Evolutionary conservation across 140 eudicot species (phyloP).

Genomic region (Bidens hawaiensis): DNA sequence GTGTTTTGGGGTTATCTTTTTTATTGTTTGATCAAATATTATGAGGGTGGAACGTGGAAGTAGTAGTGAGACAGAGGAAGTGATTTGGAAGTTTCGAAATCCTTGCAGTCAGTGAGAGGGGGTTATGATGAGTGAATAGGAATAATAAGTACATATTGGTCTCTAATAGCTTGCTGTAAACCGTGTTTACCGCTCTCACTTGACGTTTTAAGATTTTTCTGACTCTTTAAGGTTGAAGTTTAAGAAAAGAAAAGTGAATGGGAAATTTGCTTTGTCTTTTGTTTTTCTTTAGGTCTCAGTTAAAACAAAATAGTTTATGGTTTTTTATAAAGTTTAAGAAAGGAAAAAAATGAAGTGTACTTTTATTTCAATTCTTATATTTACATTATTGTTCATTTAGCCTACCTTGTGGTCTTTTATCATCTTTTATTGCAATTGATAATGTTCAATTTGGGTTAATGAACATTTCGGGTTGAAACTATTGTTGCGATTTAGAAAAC

Average conservation of each 20-base stretch:
- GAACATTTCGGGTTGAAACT: too few relatives aligned
- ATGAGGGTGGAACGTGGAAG: slow-evolving; percentile 22
- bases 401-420: too few relatives aligned
- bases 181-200: slow-evolving; percentile 17
- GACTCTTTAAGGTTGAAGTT: slow-evolving; percentile 7
- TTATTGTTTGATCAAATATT: slow-evolving; percentile 9
- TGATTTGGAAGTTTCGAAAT: slow-evolving; percentile 33
- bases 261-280: slow-evolving; percentile 25
- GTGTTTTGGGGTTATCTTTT: slow-evolving; percentile 1
- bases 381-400: too few relatives aligned
- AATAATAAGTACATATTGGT: slow-evolving; percentile 36
- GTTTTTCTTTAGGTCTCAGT: neutral
- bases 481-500: too few relatives aligned
- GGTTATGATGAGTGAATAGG: slow-evolving; percentile 34
- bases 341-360: too few relatives aligned
- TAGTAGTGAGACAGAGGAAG: slow-evolving; percentile 28
- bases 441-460: too few relatives aligned
- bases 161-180: slow-evolving; percentile 29
- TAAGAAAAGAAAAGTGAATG: slow-evolving; percentile 10
- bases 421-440: too few relatives aligned
- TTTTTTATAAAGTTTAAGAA: too few relatives aligned
- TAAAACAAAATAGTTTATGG: slow-evolving; percentile 20
- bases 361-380: too few relatives aligned
- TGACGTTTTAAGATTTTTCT: slow-evolving; percentile 21
- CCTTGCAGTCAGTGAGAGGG: slow-evolving; percentile 29